Evolutionary conservation across 2,329 filamentous ascomycete species (phyloP).

Genomic region (Colletotrichum musicola): DNA sequence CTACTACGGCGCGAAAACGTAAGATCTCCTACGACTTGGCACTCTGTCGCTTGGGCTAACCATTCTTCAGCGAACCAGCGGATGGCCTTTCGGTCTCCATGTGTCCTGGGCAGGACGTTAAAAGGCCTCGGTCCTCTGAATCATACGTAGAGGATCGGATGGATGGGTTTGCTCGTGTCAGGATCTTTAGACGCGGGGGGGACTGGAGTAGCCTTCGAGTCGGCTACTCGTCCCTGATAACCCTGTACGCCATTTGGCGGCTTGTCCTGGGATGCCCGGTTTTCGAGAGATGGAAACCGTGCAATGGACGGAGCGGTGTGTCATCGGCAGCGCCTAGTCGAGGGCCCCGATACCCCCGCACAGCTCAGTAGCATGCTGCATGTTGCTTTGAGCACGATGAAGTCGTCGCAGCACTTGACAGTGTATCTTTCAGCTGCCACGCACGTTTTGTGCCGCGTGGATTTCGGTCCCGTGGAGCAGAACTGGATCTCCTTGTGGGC

Average conservation of each 20-base stretch:
- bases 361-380: too few species aligned
- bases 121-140: conserved; percentile 47
- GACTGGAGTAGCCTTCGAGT: not conserved
- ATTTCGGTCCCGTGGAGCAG: too few species aligned
- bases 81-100: not conserved
- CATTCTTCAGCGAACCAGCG: not conserved
- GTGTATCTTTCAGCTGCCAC: too few species aligned
- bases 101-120: conserved; percentile 53
- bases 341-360: too few species aligned
- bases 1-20: conserved; percentile 15
- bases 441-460: too few species aligned
- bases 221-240: not conserved
- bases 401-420: too few species aligned
- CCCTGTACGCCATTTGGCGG: conserved; percentile 23
- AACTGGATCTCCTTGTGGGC: too few species aligned
- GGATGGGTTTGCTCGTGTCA: conserved; percentile 11
- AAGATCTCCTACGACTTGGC: not conserved
- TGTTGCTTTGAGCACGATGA: too few species aligned
- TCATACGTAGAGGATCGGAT: conserved; percentile 6
- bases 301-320: not conserved
- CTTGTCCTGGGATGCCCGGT: conserved; percentile 13
- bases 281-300: conserved; percentile 14
- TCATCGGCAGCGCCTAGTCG: too few species aligned
- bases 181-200: not conserved
- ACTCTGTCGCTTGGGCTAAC: too few species aligned